Evolutionary conservation across 768 basidiomycete genomes (phyloP).

Genomic region (Leucosporidium creatinivorum): DNA sequence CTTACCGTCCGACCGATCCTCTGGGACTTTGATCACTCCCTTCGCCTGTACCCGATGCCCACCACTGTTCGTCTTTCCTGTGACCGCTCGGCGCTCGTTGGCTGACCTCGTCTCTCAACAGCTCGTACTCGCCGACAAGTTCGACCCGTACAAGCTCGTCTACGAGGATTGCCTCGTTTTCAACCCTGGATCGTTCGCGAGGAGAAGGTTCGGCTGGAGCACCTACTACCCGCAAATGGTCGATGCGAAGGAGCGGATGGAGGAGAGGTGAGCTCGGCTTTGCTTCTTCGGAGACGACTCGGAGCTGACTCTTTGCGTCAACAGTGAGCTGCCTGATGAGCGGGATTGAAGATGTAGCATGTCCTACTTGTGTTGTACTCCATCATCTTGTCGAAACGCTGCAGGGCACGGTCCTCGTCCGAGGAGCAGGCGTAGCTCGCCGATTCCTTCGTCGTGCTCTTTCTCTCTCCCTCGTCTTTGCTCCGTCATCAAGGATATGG

Average conservation of each 20-base stretch:
- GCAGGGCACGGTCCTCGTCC: no score
- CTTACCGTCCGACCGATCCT: slow-evolving; percentile 75
- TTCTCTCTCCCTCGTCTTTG: no score
- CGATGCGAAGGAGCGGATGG: slow-evolving; percentile 30
- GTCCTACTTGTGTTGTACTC: not conserved
- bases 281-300: not conserved
- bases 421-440: no score
- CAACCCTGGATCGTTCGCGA: slow-evolving; percentile 89
- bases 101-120: slow-evolving; percentile 39
- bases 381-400: not conserved
- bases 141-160: slow-evolving; percentile 89
- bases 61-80: slow-evolving; percentile 59
- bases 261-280: slow-evolving; percentile 18
- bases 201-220: slow-evolving; percentile 74
- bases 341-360: not conserved
- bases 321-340: slow-evolving; percentile 3
- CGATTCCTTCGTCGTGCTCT: no score
- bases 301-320: not conserved
- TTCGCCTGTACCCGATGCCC: slow-evolving; percentile 88
- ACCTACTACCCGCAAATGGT: slow-evolving; percentile 51
- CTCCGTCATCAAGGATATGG: no score
- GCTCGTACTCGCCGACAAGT: slow-evolving; percentile 91
- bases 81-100: not conserved
- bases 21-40: slow-evolving; percentile 81
- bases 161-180: slow-evolving; percentile 98